A percentile compares a stretch with the other conserved stretches of the same genome.
Conservation (phyloP, 83 land plant genomes). For the Thuja plicata region DNA sequence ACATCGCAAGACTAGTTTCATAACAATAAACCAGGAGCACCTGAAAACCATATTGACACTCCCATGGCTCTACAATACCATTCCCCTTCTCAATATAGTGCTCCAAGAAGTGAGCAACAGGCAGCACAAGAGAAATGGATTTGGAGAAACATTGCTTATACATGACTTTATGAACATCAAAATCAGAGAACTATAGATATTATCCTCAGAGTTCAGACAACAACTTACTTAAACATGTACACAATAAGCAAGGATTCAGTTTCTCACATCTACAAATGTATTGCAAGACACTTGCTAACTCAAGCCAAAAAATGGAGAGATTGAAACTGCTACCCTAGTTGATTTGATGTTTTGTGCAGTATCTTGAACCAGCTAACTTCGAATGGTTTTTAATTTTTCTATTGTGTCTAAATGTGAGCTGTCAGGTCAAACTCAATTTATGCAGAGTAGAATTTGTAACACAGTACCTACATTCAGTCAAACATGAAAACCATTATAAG, state of each 20-base stretch:
- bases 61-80: no score
- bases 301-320: background rate
- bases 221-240: background rate
- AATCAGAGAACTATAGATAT: background rate
- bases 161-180: background rate
- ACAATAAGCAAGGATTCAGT: background rate
- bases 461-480: background rate
- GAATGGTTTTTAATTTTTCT: background rate
- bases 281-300: background rate
- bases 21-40: no score
- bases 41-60: no score
- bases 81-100: no score
- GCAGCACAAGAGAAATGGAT: no score
- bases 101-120: no score
- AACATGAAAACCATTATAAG: background rate
- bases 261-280: background rate
- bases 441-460: background rate
- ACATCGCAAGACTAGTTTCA: no score
- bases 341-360: no score
- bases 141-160: no score
- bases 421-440: background rate
- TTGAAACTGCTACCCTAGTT: background rate
- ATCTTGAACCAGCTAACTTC: background rate
- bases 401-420: background rate
- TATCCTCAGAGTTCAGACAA: background rate